Conservation (phyloP, 331 rosid genomes). For the Ulmus americana region DNA sequence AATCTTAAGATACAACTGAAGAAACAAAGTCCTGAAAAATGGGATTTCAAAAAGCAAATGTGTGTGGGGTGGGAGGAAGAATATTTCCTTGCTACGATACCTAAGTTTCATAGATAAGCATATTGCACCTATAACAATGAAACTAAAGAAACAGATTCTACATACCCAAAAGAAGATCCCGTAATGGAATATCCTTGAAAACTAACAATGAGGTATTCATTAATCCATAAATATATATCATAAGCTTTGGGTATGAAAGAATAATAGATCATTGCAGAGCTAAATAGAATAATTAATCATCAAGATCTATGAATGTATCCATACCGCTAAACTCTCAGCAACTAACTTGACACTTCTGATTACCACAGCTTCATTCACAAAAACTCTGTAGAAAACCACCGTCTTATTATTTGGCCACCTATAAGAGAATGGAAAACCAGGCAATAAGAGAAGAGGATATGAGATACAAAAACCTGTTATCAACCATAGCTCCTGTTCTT, state of each 20-base stretch:
- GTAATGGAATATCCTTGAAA: not conserved
- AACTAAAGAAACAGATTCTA: not conserved
- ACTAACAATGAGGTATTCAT: not conserved
- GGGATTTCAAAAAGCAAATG: too few relatives aligned
- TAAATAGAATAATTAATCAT: not conserved
- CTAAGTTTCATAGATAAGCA: too few relatives aligned
- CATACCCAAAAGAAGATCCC: not conserved
- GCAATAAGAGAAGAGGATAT: slow-evolving; percentile 12
- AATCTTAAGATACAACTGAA: not conserved
- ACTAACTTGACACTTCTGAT: slow-evolving; percentile 79
- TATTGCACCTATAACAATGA: too few relatives aligned
- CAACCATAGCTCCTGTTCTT: slow-evolving; percentile 76
- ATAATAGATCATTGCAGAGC: not conserved
- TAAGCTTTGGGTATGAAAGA: not conserved
- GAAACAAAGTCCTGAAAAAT: not conserved
- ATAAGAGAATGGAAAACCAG: slow-evolving; percentile 8
- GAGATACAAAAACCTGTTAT: slow-evolving; percentile 54
- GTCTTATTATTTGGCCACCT: slow-evolving; percentile 30
- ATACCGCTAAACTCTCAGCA: slow-evolving; percentile 96
- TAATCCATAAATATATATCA: not conserved
- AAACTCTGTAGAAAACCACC: slow-evolving; percentile 50
- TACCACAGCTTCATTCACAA: slow-evolving; percentile 57
- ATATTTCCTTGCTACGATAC: too few relatives aligned
- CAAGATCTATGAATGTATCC: slow-evolving; percentile 15
- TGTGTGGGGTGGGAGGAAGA: not conserved